Evolutionary conservation across 148 eudicot genomes (phyloP).

Genomic region (Silene uniflora): DNA sequence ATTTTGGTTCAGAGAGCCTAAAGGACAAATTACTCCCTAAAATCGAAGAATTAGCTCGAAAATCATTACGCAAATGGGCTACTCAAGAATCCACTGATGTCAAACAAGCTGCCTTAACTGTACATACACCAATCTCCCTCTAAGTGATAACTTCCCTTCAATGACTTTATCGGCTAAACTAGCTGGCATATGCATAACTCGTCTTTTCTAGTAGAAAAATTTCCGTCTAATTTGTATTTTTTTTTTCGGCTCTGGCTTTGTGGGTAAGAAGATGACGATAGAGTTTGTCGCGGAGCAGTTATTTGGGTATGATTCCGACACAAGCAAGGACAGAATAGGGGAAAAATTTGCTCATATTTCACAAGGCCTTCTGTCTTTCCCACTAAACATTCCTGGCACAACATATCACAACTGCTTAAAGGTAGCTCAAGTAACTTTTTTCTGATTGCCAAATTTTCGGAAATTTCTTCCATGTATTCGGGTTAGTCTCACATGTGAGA

Average conservation of each 20-base stretch:
- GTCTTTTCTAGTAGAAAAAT: not conserved
- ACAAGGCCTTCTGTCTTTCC: conserved; percentile 42
- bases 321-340: conserved; percentile 28
- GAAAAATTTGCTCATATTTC: conserved; percentile 30
- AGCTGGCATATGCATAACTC: not conserved
- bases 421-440: conserved; percentile 16
- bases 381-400: conserved; percentile 43
- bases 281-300: conserved; percentile 34
- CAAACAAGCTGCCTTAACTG: conserved; percentile 29
- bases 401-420: conserved; percentile 35
- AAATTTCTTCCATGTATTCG: too few species aligned
- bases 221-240: not conserved
- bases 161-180: not conserved
- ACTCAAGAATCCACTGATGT: conserved; percentile 25
- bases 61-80: conserved; percentile 24
- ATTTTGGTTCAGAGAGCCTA: conserved; percentile 44
- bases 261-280: conserved; percentile 31
- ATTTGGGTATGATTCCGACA: conserved; percentile 35
- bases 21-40: conserved; percentile 31
- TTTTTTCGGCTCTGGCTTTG: not conserved
- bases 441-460: too few species aligned
- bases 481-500: not conserved
- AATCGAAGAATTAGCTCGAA: conserved; percentile 28
- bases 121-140: conserved; percentile 18
- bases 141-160: not conserved